Base-by-base conservation (phyloP, 257 asterid species). In the Scutellaria baicalensis region DNA sequence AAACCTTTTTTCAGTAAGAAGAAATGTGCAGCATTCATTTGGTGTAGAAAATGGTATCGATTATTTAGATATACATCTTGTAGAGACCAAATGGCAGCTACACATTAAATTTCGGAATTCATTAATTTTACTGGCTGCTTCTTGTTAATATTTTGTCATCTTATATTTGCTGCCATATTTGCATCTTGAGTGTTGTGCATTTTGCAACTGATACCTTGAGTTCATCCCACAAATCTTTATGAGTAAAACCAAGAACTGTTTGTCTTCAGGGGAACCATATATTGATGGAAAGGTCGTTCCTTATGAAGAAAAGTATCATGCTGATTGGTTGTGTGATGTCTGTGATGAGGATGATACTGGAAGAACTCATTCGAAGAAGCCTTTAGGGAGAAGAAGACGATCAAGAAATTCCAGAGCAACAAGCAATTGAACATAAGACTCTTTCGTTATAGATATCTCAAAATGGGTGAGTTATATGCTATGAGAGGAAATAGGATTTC, bases 291-390 rank as follows among this genome's bases (percentile, higher is more conserved):
- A 78, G 56, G 69, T 66, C 10, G 78, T 75, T 74, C 63, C 79
- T 61, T 80, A 83, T 17, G 84, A 83, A 12, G 79, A 78, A 3
- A 83, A 80, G 68, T 80, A 78, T 64, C 82, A 78, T 16, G 58
- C 66, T 18, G 74, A 61, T 7, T 80, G 83, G 84, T 45, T 50
- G 45, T 47, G 51, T 62, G 63, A 57, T n/a, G 64, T 20, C 56
- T 7, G 18, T 59, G 49, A 14, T 6, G 48, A 31, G 14, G 64
- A 12, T 18, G 14, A 6, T 66, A 21, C 12, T 18, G 74, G 48
- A 23, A 49, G 45, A 63, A 42, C 54, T 21, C 49, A 55, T 44
- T 66, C 68, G 21, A 68, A 56, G 58, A 78, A 59, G 44, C 67
- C 54, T 36, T 17, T 52, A 61, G 74, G 77, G 61, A 69, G 51